Base-by-base conservation (phyloP, 2,329 filamentous ascomycete species). In the Lojkania enalia region DNA sequence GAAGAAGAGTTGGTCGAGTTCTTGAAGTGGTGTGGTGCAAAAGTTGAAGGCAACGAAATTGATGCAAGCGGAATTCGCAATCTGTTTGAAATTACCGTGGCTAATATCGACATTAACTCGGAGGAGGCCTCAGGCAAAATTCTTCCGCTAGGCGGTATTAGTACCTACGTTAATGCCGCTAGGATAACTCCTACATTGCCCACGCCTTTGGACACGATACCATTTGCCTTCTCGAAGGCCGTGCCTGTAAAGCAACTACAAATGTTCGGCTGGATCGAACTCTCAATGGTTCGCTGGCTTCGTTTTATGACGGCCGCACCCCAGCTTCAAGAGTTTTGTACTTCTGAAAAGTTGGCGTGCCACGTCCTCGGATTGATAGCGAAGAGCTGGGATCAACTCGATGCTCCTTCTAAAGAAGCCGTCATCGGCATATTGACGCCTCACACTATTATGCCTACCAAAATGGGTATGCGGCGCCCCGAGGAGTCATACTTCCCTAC, bases 341-440 rank as follows among this genome's bases (percentile, higher is more conserved):
- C 78, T 42, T 87, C 84, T 0, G 71, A 88, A 16, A 79, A 82
- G 14, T 95, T 97, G 63, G 84, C 92, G 5, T 77, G 83, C 0
- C 85, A 88, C 52, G 80, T 96, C 7, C 77, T 99, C 21, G 82
- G 82, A 1, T 81, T 96, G 1, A 63, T 96, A 15, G 95, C 92
- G 1, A 96, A 92, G 64, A 85, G 87, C 54, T 99, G 91, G 90
- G 92, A 97, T 37, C 80, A 80, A n/a, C 71, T 95, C 13, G 86
- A 83, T 51, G 75, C 75, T 33, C 74, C 74, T 2, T 84, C 85
- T 2, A 94, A 86, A 65, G 76, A 79, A 14, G 81, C 80, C 0
- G 77, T 95, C 3, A 72, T 81, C 5, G 74, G 80, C 13, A 71
- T 90, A 3, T 74, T 97, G 2, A 80, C 83, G 41, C 74, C 79